Evolutionary conservation across 805 yeast genomes (phyloP), one percentile per base, ranked within the genome.

Genomic region (Starmerella kuoi): DNA sequence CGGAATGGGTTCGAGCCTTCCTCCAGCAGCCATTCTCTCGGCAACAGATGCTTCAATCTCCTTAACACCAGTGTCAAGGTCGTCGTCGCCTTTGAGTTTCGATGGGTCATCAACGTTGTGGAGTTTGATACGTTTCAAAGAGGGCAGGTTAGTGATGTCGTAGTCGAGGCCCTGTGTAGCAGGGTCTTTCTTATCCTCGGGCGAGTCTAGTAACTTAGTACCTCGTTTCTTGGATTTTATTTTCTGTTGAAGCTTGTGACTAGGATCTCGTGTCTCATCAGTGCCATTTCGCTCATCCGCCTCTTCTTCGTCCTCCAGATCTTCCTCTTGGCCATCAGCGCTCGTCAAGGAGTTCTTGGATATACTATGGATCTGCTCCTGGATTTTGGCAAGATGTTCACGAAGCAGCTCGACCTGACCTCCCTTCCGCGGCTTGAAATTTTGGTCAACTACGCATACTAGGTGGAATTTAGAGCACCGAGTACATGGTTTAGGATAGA

Each of bases 351-450:
- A 79, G 88, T 63, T 77, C 79, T 56, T 74, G 70, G 31, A 74
- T 70, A 35, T 77, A 60, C 60, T 71, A 69, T 54, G 79, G 84
- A 52, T 81, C 76, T 63, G 80, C 77, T 32, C 79, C 68, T 47
- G 76, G 50, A 85, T 63, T 51, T 79, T 88, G 55, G 81, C 87
- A 5, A 85, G 86, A 52, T 87, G 96, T 52, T 81, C 82, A 51
- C 86, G 72, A 53, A 87, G 64, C 41, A 79, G 70, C 53, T 85
- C 94, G 22, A 86, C 77, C 59, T 86, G 95, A 1, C 88, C 79
- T 1, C 95, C 95, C 60, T 85, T 86, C 53, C 83, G 79, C 3
- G 96, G 95, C 55, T 86, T 72, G 60, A 85, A 87, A 53, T 79
- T 79, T 1, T 95, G 95, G 61, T 87, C 95, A 20, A 87, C 82